Base-by-base conservation (phyloP, 179 eudicot species). In the Beta macrorhiza region DNA sequence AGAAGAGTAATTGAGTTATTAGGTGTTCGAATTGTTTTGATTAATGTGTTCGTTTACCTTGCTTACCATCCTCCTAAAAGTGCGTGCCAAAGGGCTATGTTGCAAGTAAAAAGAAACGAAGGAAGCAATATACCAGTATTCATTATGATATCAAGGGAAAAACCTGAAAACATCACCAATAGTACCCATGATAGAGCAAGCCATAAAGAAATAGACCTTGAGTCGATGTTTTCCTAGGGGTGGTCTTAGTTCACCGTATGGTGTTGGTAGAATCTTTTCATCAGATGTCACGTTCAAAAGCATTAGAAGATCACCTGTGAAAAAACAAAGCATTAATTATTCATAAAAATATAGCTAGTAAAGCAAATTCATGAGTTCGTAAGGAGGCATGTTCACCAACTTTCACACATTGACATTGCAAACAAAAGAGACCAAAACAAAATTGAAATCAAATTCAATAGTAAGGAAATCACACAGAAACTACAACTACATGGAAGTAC, bases 191-290 rank as follows among this genome's bases (percentile, higher is more conserved):
- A 14, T 2, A 59, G 15, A 64, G 57, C 79, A 52, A 56, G 65
- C 6, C 83, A 58, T 58, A 81, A 29, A 74, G 78, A 76, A 75
- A 81, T 83, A 58, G 74, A 96, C 99, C 99, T 96, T 96, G 61
- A 96, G 89, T n/a, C 99, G 98, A 86, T 96, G 92, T 82, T 96
- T 94, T 77, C 99, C 99, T 51, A 96, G 94, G 81, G 99, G 99
- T 57, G 99, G 98, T 82, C 87, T 90, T 72, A 96, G 83, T 84
- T 92, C 96, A 67, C 99, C 99, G 83, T 91, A 96, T 32, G 98
- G 88, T 12, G 94, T 94, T 3, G 97, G 97, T 82, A 96, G 84
- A 82, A 90, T 82, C 85, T 90, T 94, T 78, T 94, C 97, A 83
- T 96, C 98, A 74, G 97, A 91, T 84, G 91, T 86, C 80, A 96